Base-by-base conservation (phyloP, 306 rosid genomes). In the Citrullus amarus region DNA sequence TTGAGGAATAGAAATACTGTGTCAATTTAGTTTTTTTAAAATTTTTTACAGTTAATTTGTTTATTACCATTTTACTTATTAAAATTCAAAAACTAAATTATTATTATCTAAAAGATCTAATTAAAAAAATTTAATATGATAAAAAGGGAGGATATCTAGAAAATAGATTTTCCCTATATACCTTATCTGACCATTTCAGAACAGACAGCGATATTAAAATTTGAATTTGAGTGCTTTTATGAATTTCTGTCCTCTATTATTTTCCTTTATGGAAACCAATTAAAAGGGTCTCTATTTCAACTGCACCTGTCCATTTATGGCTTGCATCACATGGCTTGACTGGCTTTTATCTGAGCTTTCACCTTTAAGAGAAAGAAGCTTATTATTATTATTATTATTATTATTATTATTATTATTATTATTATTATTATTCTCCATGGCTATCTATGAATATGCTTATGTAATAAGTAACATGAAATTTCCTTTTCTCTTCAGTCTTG, bases 311-410 rank as follows among this genome's bases (percentile, higher is more conserved):
- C 34, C 48, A 43, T 68, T 43, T n/a, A 68, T 68, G 74, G 22
- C 30, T 68, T 39, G 22, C 75, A 68, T 68, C 75, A 68, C 75
- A 68, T 68, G 55, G 75, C 55, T 68, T 43, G 13, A 32, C 73
- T 67, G 73, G 30, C 50, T 39, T 39, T 16, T 28, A 60, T 60
- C 67, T 60, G 17, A 60, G 38, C 39, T 22, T 28, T 60, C 38
- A 12, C 69, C n/a, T 68, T 43, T 41, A 39, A 68, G 75, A 43
- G 8, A 62, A 32, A 66, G 50, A 9, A 41, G 18, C 10, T 43
- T 68, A 18, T 60, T 25, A 53, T 60, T 60, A 9, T 22, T 22
- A 9, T 58, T 10, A 5, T 8, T n/a, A n/a, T n/a, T n/a, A 8
- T 57, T 20, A 1, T 50, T 50, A 3, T 13, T 50, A 4, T 46